Evolutionary conservation across 2,329 filamentous ascomycete species (phyloP), one percentile per base, ranked within the genome.

Genomic region (Xylaria sp.): DNA sequence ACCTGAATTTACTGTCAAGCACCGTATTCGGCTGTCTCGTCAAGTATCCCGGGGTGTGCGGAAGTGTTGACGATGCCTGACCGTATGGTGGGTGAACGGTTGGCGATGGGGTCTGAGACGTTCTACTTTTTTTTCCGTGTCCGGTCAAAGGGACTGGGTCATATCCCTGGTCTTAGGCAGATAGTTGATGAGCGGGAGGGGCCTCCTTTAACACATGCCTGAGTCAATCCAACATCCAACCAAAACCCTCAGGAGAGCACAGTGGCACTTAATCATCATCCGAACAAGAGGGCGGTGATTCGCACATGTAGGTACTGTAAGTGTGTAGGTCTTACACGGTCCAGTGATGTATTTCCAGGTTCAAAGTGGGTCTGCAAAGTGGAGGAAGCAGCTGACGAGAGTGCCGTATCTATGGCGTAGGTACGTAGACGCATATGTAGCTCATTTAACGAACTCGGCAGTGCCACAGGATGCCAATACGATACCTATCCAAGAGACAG

Each of bases 121-220:
- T 47, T 54, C 45, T 36, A 54, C 12, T 42, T 55, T 55, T 51
- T 65, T 60, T 45, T 55, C 56, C 64, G 36, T 56, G 62, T 61
- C 54, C 47, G 62, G 59, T 54, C 30, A 68, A 62, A 62, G 51
- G 47, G 53, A 24, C 17, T 11, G 45, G 17, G 17, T 56, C 53
- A 42, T 50, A 45, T 27, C 19, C 51, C n/a, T 24, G 34, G 57
- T 70, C 58, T 65, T 30, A 53, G 59, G 24, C 4, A 27, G 24
- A 27, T 27, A 27, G 24, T 64, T 63, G 65, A 47, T 27, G 64
- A 56, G 47, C 34, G 36, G 12, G 51, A 57, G 50, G 36, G 47
- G 50, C 61, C 39, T 45, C 24, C 24, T 69, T 65, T 47, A 64
- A 57, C 51, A 57, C 39, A 67, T 36, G 53, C 48, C 36, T 65